Evolutionary conservation across 306 rosid genomes (phyloP), one percentile per base, ranked within the genome.

Genomic region (Argentina anserina): DNA sequence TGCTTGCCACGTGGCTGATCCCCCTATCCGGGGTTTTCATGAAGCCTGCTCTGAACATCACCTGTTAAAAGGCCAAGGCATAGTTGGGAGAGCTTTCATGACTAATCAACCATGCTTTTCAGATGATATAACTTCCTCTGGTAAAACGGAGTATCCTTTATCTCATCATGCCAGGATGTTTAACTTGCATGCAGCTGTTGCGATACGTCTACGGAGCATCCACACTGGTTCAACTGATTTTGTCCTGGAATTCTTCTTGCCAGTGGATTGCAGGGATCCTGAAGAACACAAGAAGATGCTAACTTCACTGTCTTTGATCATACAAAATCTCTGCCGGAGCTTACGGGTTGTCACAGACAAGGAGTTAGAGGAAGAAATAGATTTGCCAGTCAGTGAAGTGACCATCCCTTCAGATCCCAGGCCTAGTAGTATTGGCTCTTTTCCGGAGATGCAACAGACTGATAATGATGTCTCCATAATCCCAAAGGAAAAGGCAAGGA

Each of bases 1-100:
- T 33, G 99, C 97, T 73, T 95, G 96, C 84, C 85, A 87, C 76
- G 87, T 92, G 33, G 84, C 88, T 1, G 93, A 92, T 79, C 88
- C 80, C 21, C 39, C 60, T 29, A 41, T 84, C 76, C 83, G 34
- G 77, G 70, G 37, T 40, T 95, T 95, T 75, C 97, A 95, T 1
- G 97, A 95, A 91, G 97, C 92, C 73, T 95, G 99, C 87, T 87
- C 92, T 9, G 99, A 92, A 75, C 97, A 91, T 87, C 99, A 95
- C 87, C 81, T 95, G 88, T 83, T 95, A 71, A 95, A 76, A 81
- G 97, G 97, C 65, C 89, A 90, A 91, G 99, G 99, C 60, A 80
- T 95, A 55, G 95, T 83, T 26, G 99, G 99, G 56, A 70, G 79
- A 72, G 99, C 99, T 45, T 91, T 90, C 65, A 68, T 73, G 90